These are phyloP conservation scores for Hypoxylon fragiforme DNA, from an alignment of 495 filamentous ascomycete genomes.

Conservation along the genomic window DNA sequence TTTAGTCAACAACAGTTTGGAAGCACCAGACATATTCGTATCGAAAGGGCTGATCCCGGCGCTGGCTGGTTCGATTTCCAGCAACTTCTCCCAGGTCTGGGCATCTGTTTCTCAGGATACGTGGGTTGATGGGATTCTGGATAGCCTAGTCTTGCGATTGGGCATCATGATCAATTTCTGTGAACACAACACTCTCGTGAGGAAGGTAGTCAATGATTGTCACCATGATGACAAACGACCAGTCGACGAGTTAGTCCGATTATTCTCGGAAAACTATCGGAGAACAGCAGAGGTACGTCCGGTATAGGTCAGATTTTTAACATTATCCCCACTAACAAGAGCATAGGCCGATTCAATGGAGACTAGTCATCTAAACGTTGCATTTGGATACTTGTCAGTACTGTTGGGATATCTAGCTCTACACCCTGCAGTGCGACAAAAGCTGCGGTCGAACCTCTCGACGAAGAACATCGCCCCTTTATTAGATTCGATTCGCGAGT, in stretches of 20 bases:
- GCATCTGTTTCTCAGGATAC: constrained; percentile 43
- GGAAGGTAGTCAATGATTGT: constrained; percentile 35
- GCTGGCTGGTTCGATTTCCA: constrained; percentile 51
- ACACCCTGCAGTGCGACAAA: constrained; percentile 51
- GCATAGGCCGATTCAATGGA: constrained; percentile 78
- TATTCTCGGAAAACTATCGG: constrained; percentile 57
- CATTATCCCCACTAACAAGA: constrained; percentile 7
- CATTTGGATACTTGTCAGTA: constrained; percentile 87
- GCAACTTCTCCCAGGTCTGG: constrained; percentile 48
- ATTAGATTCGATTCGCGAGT: constrained; percentile 82
- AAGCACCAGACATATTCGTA: constrained; percentile 68
- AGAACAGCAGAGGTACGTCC: constrained; percentile 53
- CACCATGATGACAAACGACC: constrained; percentile 35
- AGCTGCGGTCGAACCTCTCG: constrained; percentile 57
- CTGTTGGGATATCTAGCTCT: constrained; percentile 80
- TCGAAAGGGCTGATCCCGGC: constrained; percentile 57
- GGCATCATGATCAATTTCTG: constrained; percentile 89
- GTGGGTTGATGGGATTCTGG: constrained; percentile 52
- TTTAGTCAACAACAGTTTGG: constrained; percentile 78
- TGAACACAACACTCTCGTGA: constrained; percentile 59
- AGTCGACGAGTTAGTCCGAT: constrained; percentile 50
- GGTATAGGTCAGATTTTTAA: constrained; percentile 4
- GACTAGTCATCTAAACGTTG: constrained; percentile 83
- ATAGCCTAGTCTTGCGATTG: constrained; percentile 75
- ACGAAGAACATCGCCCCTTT: constrained; percentile 64